Percentiles rank a stretch among this genome's conserved stretches.
Evolutionary conservation across 371 early-diverging fungal genomes (phyloP).

Genomic region (Dichotomocladium elegans): DNA sequence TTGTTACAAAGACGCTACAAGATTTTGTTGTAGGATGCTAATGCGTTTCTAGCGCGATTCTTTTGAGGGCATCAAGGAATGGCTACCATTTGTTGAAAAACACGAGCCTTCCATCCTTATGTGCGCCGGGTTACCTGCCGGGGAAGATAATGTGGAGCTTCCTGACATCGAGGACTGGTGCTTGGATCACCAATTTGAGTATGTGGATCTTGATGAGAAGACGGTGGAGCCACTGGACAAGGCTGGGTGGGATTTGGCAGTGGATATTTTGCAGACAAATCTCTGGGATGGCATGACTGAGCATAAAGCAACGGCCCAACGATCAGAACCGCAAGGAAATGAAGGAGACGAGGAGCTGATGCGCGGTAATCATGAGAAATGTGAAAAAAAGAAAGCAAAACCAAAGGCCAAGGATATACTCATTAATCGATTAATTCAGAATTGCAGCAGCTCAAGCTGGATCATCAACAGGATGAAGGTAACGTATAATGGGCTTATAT

Average conservation of each 20-base stretch:
- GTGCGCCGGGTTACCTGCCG: conserved; percentile 41
- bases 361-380: no score
- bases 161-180: conserved; percentile 44
- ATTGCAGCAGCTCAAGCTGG: conserved; percentile 7
- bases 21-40: no score
- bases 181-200: conserved; percentile 62
- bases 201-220: conserved; percentile 50
- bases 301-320: neutral
- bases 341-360: neutral
- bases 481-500: neutral
- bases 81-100: conserved; percentile 52
- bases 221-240: conserved; percentile 29
- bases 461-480: neutral
- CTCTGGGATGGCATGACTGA: conserved; percentile 71
- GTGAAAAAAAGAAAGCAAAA: no score
- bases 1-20: no score
- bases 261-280: conserved; percentile 67
- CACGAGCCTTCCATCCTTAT: conserved; percentile 56
- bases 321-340: conserved; percentile 7
- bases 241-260: conserved; percentile 28
- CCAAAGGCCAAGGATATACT: neutral
- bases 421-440: conserved; percentile 1
- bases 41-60: conserved; percentile 34
- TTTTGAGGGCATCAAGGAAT: conserved; percentile 50
- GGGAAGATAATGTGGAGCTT: conserved; percentile 4